A percentile compares a stretch with the other conserved stretches of the same genome.
Conservation (phyloP, 768 basidiomycete genomes). For the Tricholoma sp. region DNA sequence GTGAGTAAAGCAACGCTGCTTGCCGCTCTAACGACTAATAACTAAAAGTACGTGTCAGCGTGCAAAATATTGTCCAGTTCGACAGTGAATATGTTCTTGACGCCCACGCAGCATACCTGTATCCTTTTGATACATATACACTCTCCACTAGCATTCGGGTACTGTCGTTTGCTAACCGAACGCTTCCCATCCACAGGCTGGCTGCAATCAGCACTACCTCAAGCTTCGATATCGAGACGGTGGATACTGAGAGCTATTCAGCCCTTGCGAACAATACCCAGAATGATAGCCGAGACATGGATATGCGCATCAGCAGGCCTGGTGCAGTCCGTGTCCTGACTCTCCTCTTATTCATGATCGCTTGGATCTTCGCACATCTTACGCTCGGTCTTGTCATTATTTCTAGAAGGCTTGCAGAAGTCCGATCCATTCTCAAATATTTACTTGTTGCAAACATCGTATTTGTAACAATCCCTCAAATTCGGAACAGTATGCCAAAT, state of each 20-base stretch:
- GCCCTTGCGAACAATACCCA: slow-evolving; percentile 18
- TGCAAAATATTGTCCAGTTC: slow-evolving; percentile 52
- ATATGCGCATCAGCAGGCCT: slow-evolving; percentile 41
- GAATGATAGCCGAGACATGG: slow-evolving; percentile 37
- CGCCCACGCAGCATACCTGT: slow-evolving; percentile 46
- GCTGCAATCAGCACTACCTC: slow-evolving; percentile 40
- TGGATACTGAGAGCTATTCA: slow-evolving; percentile 34
- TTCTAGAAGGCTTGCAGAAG: slow-evolving; percentile 29
- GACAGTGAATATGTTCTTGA: slow-evolving; percentile 53
- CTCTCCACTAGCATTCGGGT: slow-evolving; percentile 46
- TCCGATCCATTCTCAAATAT: slow-evolving; percentile 30
- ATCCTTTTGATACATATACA: slow-evolving; percentile 53
- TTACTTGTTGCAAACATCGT: slow-evolving; percentile 35
- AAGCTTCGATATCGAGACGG: slow-evolving; percentile 39
- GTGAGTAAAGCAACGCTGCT: slow-evolving; percentile 22
- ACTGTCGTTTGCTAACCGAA: slow-evolving; percentile 26
- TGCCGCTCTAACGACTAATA: background rate
- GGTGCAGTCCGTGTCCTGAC: slow-evolving; percentile 39
- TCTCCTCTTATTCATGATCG: slow-evolving; percentile 40
- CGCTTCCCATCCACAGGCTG: slow-evolving; percentile 38
- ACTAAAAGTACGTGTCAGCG: slow-evolving; percentile 26
- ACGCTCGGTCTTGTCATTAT: slow-evolving; percentile 42
- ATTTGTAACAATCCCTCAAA: slow-evolving; percentile 42
- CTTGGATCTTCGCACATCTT: slow-evolving; percentile 53
- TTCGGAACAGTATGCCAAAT: slow-evolving; percentile 53